Percentiles rank a stretch among this genome's conserved stretches.
phyloP scores from a whole-genome alignment of 2,329 filamentous ascomycete genomes.

The Alternaria incomplexa region DNA sequence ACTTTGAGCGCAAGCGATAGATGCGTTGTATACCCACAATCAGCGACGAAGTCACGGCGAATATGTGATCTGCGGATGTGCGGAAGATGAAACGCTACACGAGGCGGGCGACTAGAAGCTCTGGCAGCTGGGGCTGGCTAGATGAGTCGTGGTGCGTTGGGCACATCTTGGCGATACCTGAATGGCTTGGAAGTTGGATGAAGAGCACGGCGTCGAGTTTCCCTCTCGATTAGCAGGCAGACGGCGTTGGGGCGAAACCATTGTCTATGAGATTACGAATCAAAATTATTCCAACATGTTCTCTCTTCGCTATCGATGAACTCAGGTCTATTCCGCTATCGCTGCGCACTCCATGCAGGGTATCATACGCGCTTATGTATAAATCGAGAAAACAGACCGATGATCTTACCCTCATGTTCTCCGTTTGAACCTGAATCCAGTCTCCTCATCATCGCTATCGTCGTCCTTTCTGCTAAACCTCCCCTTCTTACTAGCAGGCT shows the following conservation, averaged over 20 bases:
- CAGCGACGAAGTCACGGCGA: neutral
- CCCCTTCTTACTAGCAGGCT: constrained; percentile 38
- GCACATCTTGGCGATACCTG: neutral
- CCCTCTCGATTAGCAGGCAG: neutral
- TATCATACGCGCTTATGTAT: constrained; percentile 2
- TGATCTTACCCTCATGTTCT: constrained; percentile 6
- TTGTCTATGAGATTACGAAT: constrained; percentile 8
- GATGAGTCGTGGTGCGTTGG: neutral
- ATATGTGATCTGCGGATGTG: neutral
- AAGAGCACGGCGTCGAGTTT: neutral
- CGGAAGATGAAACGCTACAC: neutral
- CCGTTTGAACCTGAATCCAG: constrained; percentile 61
- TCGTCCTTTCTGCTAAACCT: constrained; percentile 43
- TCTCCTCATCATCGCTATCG: constrained; percentile 64
- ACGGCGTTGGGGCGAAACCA: constrained; percentile 9
- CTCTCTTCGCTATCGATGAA: no score
- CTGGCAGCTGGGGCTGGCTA: neutral
- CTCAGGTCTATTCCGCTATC: neutral
- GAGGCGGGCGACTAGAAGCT: neutral
- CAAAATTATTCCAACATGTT: neutral
- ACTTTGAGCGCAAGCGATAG: constrained; percentile 82
- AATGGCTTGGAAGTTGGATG: neutral
- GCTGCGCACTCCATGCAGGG: neutral
- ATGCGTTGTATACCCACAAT: neutral
- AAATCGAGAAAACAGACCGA: neutral